These are phyloP conservation scores for Populus hybrid DNA, from an alignment of 441 rosid species.

Conservation along the genomic window DNA sequence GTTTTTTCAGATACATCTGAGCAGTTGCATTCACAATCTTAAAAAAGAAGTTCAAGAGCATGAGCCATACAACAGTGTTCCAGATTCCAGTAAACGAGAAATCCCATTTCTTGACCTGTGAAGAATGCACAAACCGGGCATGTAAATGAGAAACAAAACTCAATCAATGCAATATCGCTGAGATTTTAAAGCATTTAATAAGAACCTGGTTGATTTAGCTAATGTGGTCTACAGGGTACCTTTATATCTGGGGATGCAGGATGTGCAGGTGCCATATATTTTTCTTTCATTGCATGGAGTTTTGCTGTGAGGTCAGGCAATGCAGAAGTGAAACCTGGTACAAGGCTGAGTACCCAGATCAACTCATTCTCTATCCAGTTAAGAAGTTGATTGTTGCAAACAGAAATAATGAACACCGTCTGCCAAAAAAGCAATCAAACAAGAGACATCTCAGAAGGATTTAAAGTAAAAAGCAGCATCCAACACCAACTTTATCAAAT, in stretches of 20 bases:
- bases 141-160: not conserved
- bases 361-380: constrained; percentile 91
- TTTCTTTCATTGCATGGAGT: constrained; percentile 59
- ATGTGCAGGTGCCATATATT: constrained; percentile 53
- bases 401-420: constrained; percentile 81
- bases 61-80: constrained; percentile 90
- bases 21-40: constrained; percentile 89
- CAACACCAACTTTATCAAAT: not conserved
- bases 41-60: constrained; percentile 89
- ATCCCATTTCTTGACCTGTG: constrained; percentile 77
- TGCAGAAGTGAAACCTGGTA: constrained; percentile 68
- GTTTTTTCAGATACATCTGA: constrained; percentile 59
- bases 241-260: constrained; percentile 44
- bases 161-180: not conserved
- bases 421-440: constrained; percentile 40
- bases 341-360: constrained; percentile 65
- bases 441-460: not conserved
- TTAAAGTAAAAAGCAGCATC: not conserved
- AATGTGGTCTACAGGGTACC: constrained; percentile 31
- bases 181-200: not conserved
- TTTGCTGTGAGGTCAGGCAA: constrained; percentile 54
- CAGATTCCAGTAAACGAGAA: constrained; percentile 80
- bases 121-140: not conserved
- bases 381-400: constrained; percentile 89
- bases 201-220: not conserved